Evolutionary conservation across 495 filamentous ascomycete species (phyloP).

Genomic region (Lasiosphaeria ovina): DNA sequence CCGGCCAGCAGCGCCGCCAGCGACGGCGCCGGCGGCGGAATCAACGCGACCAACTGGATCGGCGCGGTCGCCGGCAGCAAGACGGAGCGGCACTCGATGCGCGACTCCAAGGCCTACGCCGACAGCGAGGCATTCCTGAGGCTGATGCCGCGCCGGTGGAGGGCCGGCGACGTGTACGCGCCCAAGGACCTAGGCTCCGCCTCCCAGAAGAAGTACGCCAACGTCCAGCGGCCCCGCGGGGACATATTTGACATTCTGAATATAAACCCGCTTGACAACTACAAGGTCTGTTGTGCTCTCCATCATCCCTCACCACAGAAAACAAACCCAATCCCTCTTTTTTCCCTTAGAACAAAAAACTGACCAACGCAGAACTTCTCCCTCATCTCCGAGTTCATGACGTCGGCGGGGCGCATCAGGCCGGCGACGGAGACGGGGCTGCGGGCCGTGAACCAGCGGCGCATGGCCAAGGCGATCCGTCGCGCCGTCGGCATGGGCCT

Average conservation of each 20-base stretch:
- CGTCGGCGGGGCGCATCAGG: conserved; percentile 79
- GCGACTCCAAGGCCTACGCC: conserved; percentile 13
- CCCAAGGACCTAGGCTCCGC: conserved; percentile 77
- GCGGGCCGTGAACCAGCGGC: conserved; percentile 83
- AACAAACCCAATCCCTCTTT: not conserved
- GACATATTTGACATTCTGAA: conserved; percentile 82
- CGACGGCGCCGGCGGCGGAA: not conserved
- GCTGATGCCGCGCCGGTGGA: conserved; percentile 58
- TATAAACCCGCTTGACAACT: conserved; percentile 77
- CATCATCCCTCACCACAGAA: not conserved
- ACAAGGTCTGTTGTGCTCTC: conserved; percentile 60
- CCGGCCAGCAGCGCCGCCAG: not conserved
- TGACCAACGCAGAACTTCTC: conserved; percentile 72
- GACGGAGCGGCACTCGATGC: not conserved
- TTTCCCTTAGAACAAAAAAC: not conserved
- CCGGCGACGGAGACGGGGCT: conserved; percentile 71
- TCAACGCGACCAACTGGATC: not conserved
- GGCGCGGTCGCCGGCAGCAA: not conserved
- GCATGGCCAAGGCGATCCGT: conserved; percentile 87
- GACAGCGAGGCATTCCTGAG: conserved; percentile 35
- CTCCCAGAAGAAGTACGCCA: conserved; percentile 68
- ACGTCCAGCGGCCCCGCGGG: conserved; percentile 36
- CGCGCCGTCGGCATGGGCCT: conserved; percentile 84
- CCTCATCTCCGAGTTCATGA: conserved; percentile 87
- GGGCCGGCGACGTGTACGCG: conserved; percentile 78